Evolutionary conservation across 331 rosid species (phyloP).

Genomic region (Arachis monticola): DNA sequence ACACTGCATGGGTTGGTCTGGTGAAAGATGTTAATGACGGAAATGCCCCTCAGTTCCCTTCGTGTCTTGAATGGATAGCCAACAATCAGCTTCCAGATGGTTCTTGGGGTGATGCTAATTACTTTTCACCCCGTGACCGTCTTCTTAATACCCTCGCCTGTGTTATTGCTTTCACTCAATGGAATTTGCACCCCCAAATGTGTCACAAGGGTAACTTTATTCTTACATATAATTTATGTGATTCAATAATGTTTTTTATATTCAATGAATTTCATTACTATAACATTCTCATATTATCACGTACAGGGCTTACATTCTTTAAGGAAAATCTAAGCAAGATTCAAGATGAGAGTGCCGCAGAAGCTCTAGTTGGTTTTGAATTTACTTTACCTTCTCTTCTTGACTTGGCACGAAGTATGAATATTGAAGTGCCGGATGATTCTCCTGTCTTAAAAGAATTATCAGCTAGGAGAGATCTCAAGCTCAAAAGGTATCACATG

Average conservation of each 20-base stretch:
- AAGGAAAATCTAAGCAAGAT: too few species aligned
- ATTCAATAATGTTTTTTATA: too few species aligned
- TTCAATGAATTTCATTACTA: too few species aligned
- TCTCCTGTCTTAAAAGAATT: slow-evolving; percentile 61
- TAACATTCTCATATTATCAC: too few species aligned
- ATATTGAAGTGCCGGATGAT: slow-evolving; percentile 57
- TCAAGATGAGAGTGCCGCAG: too few species aligned
- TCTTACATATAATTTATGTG: too few species aligned
- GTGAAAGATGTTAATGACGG: slow-evolving; percentile 47
- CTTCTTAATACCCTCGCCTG: slow-evolving; percentile 80
- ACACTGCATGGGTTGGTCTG: slow-evolving; percentile 92
- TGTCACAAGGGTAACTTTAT: slow-evolving; percentile 54
- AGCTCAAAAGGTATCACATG: slow-evolving; percentile 60
- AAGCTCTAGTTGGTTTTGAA: too few species aligned
- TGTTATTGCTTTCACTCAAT: slow-evolving; percentile 63
- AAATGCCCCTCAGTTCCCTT: slow-evolving; percentile 67
- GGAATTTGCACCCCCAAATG: slow-evolving; percentile 71
- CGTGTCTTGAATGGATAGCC: slow-evolving; percentile 74
- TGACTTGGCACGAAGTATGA: slow-evolving; percentile 54
- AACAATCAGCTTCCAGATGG: slow-evolving; percentile 78
- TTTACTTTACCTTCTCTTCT: slow-evolving; percentile 68
- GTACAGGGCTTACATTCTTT: too few species aligned
- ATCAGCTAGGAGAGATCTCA: slow-evolving; percentile 57
- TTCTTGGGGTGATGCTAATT: slow-evolving; percentile 77
- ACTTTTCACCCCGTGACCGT: slow-evolving; percentile 73